phyloP scores from a whole-genome alignment of 2,329 filamentous ascomycete species.

The Aureobasidium mangrovei region DNA sequence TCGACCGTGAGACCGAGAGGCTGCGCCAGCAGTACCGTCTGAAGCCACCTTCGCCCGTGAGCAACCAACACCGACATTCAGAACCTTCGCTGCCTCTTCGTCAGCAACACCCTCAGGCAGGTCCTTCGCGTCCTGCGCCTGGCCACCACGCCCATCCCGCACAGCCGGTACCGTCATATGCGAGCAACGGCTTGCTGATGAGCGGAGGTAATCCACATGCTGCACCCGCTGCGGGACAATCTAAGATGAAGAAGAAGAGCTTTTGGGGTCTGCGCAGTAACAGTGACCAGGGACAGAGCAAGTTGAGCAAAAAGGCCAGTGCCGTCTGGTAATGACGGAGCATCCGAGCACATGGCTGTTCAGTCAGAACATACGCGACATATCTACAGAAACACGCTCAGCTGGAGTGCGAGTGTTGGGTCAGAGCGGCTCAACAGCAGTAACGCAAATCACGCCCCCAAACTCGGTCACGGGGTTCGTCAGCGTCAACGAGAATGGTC shows the following conservation, averaged over 20 bases:
- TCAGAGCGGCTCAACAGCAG: no score
- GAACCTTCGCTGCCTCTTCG: constrained; percentile 6
- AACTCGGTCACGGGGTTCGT: no score
- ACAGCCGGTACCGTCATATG: not conserved
- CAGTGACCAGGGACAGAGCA: constrained; percentile 19
- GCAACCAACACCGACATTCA: constrained; percentile 14
- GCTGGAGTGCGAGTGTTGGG: no score
- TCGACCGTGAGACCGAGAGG: constrained; percentile 67
- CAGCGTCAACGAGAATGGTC: no score
- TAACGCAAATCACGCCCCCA: no score
- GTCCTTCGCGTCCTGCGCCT: constrained; percentile 23
- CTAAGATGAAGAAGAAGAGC: constrained; percentile 29
- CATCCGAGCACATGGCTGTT: not conserved
- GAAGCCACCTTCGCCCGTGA: not conserved
- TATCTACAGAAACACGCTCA: no score
- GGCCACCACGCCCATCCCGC: constrained; percentile 18
- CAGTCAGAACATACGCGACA: not conserved
- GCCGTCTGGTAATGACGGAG: constrained; percentile 17
- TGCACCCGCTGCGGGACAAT: constrained; percentile 15
- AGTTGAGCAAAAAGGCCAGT: constrained; percentile 18
- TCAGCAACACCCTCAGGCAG: constrained; percentile 13
- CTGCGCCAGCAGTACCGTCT: constrained; percentile 60
- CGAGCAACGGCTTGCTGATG: constrained; percentile 24
- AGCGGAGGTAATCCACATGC: constrained; percentile 23
- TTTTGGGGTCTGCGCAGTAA: constrained; percentile 30